Conservation (phyloP, 306 rosid genomes). For the Parietaria judaica region DNA sequence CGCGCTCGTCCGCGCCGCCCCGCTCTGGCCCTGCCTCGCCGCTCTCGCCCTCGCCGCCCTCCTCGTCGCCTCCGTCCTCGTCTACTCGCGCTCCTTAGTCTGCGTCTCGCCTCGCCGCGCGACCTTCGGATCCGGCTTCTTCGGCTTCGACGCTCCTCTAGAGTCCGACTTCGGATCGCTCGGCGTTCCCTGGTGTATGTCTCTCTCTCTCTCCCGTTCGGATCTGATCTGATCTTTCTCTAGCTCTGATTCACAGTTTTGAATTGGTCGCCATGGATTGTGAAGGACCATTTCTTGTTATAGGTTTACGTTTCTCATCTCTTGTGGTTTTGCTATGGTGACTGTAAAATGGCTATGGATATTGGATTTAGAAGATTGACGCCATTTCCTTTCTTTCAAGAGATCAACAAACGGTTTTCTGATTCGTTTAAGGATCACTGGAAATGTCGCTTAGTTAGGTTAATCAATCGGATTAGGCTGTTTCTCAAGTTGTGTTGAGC, state of each 20-base stretch:
- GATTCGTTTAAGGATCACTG: neutral
- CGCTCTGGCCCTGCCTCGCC: constrained; percentile 34
- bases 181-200: constrained; percentile 99
- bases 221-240: constrained; percentile 27
- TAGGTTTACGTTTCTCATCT: too few species aligned
- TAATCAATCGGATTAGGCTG: neutral
- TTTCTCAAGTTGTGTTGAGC: neutral
- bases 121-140: constrained; percentile 52
- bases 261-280: too few species aligned
- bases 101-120: constrained; percentile 60
- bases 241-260: neutral
- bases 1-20: constrained; percentile 40
- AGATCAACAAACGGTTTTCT: neutral
- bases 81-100: constrained; percentile 62
- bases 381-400: too few species aligned
- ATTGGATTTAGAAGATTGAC: neutral
- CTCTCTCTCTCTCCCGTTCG: constrained; percentile 5
- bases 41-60: constrained; percentile 28
- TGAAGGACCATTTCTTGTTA: neutral
- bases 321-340: too few species aligned
- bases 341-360: too few species aligned
- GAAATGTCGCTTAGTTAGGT: neutral
- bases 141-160: constrained; percentile 61
- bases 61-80: constrained; percentile 31
- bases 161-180: constrained; percentile 89